phyloP scores from a whole-genome alignment of 805 yeast species.

The Ogataea allantospora region DNA sequence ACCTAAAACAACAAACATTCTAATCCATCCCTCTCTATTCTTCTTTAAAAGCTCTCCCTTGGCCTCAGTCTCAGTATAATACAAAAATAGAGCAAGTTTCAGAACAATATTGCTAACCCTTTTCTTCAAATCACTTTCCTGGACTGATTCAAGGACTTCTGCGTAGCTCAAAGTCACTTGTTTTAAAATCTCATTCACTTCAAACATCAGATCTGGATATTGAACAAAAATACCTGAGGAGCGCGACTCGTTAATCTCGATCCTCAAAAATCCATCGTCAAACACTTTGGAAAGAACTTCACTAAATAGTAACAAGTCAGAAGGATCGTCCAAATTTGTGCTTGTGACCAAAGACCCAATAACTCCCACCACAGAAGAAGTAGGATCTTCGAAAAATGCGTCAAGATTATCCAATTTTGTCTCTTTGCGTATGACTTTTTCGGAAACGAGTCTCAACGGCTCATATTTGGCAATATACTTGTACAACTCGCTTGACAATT shows the following conservation, averaged over 20 bases:
- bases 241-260: conserved; percentile 14
- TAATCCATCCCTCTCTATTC: conserved; percentile 52
- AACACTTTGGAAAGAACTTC: conserved; percentile 14
- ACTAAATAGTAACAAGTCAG: conserved; percentile 14
- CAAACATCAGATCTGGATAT: conserved; percentile 15
- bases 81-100: conserved; percentile 25
- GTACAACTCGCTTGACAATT: conserved; percentile 18
- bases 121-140: conserved; percentile 13
- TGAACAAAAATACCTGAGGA: conserved; percentile 21
- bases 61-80: conserved; percentile 17
- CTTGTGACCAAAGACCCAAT: conserved; percentile 2
- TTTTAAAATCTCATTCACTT: conserved; percentile 22
- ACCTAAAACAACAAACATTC: conserved; percentile 48
- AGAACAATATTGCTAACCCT: conserved; percentile 18
- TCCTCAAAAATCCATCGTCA: conserved; percentile 16
- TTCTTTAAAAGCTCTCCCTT: conserved; percentile 12
- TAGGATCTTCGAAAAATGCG: conserved; percentile 11
- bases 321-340: conserved; percentile 7
- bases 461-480: conserved; percentile 3
- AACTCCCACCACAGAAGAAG: conserved; percentile 8
- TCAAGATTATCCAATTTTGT: conserved; percentile 2
- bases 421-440: conserved; percentile 1
- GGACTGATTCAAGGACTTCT: conserved; percentile 16
- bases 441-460: conserved; percentile 1
- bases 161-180: conserved; percentile 11